These are phyloP conservation scores for Globisporangium irregulare DNA, from an alignment of 352 stramenopile species.

Conservation along the genomic window DNA sequence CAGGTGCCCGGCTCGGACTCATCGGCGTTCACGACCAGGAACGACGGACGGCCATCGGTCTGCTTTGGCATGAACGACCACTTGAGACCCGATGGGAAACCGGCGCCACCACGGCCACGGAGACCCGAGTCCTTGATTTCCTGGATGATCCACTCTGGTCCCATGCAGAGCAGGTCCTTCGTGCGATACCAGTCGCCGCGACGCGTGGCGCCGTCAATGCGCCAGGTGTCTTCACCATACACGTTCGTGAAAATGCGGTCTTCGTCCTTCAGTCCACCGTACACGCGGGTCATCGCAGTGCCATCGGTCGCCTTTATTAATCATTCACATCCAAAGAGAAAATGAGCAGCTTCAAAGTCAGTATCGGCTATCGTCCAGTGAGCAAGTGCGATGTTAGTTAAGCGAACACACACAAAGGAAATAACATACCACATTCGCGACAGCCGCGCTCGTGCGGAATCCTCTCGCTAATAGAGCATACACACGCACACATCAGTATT, in stretches of 20 bases:
- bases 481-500: background rate
- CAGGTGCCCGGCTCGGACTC: constrained; percentile 99
- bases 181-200: constrained; percentile 96
- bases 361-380: background rate
- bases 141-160: constrained; percentile 99
- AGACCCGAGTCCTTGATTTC: constrained; percentile 99
- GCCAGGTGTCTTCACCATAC: constrained; percentile 96
- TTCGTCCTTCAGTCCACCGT: constrained; percentile 97
- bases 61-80: constrained; percentile 99
- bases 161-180: constrained; percentile 98
- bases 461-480: constrained; percentile 3
- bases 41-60: constrained; percentile 97
- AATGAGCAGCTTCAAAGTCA: background rate
- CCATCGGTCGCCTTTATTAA: constrained; percentile 34
- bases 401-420: background rate
- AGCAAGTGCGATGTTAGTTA: background rate
- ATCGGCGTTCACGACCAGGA: constrained; percentile 99
- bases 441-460: constrained; percentile 30
- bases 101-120: constrained; percentile 96
- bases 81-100: constrained; percentile 99
- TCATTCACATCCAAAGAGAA: background rate
- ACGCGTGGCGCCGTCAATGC: constrained; percentile 83
- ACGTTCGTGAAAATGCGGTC: constrained; percentile 99
- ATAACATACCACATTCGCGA: constrained; percentile 36
- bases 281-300: constrained; percentile 77